Percentiles rank a stretch among this genome's conserved stretches.
These are phyloP conservation scores for Neurospora pannonica DNA, from an alignment of 495 filamentous ascomycete genomes.

Conservation along the genomic window DNA sequence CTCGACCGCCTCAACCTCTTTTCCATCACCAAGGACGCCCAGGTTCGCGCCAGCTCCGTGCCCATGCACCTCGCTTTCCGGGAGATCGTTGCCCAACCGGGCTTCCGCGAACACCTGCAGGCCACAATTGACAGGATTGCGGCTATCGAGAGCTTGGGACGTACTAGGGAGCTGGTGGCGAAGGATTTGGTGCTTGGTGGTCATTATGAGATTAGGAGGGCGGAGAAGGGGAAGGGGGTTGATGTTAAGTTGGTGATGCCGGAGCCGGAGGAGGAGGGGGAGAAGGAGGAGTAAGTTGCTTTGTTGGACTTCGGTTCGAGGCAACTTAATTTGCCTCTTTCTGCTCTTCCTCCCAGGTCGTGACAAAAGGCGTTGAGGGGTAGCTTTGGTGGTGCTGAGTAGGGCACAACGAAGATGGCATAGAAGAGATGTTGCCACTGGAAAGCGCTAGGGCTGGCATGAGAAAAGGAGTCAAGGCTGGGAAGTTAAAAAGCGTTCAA, in stretches of 20 bases:
- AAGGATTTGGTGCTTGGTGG: conserved; percentile 68
- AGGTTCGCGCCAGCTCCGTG: conserved; percentile 87
- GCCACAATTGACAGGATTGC: conserved; percentile 73
- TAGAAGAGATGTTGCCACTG: too few species aligned
- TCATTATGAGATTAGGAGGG: conserved; percentile 59
- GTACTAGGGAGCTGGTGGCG: conserved; percentile 84
- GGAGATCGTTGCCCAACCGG: conserved; percentile 59
- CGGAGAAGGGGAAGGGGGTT: conserved; percentile 10
- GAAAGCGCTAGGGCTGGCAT: too few species aligned
- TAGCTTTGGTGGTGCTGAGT: too few species aligned
- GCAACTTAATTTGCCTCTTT: too few species aligned
- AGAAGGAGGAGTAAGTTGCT: not conserved
- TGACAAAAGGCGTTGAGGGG: too few species aligned
- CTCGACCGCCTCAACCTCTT: conserved; percentile 94
- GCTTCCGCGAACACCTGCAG: conserved; percentile 75
- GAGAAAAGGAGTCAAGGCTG: too few species aligned
- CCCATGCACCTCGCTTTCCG: conserved; percentile 92
- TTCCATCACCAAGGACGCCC: conserved; percentile 79
- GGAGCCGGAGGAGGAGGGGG: conserved; percentile 10
- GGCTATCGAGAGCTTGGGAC: conserved; percentile 85
- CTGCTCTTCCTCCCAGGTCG: too few species aligned
- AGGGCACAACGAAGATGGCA: too few species aligned
- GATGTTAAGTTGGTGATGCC: conserved; percentile 19
- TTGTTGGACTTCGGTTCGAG: too few species aligned
- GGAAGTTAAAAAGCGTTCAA: too few species aligned